A percentile compares a stretch with the other conserved stretches of the same genome.
Evolutionary conservation across 768 basidiomycete genomes (phyloP).

Genomic region (Auricularia sp.): DNA sequence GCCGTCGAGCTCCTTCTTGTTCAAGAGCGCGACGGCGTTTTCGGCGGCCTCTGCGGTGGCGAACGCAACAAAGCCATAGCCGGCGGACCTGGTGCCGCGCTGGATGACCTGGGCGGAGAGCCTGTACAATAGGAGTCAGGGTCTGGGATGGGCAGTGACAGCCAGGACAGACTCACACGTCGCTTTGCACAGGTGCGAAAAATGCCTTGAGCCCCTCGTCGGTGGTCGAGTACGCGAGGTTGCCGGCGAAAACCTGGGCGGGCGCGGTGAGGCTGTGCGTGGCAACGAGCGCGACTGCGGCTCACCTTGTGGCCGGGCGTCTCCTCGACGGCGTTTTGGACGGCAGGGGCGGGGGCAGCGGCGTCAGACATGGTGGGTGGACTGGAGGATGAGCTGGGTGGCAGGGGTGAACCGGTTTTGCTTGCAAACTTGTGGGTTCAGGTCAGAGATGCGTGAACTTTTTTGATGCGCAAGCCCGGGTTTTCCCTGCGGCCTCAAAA

Average conservation of each 20-base stretch:
- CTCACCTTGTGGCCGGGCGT: constrained; percentile 70
- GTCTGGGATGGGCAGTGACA: constrained; percentile 10
- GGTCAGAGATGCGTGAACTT: constrained; percentile 8
- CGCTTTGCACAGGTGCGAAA: constrained; percentile 79
- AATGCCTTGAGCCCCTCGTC: constrained; percentile 92
- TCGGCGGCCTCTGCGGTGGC: constrained; percentile 71
- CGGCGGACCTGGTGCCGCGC: constrained; percentile 76
- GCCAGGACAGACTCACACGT: constrained; percentile 64
- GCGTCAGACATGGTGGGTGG: constrained; percentile 68
- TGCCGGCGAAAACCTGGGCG: constrained; percentile 81
- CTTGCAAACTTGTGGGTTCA: constrained; percentile 75
- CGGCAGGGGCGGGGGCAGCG: constrained; percentile 58
- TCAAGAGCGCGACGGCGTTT: constrained; percentile 74
- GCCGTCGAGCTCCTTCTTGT: constrained; percentile 84
- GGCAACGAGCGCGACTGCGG: constrained; percentile 17
- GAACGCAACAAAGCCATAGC: constrained; percentile 89
- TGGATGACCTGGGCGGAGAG: constrained; percentile 78
- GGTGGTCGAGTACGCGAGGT: constrained; percentile 89
- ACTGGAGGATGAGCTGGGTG: constrained; percentile 32
- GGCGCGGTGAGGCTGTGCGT: constrained; percentile 5
- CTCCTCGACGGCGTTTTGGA: constrained; percentile 76
- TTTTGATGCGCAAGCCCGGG: neutral
- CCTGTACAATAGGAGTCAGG: constrained; percentile 29
- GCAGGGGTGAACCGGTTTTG: constrained; percentile 79
- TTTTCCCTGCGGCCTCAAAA: constrained; percentile 3